A percentile compares a stretch with the other conserved stretches of the same genome.
phyloP scores from a whole-genome alignment of 345 rosid species.

The Mallotus nudiflorus region DNA sequence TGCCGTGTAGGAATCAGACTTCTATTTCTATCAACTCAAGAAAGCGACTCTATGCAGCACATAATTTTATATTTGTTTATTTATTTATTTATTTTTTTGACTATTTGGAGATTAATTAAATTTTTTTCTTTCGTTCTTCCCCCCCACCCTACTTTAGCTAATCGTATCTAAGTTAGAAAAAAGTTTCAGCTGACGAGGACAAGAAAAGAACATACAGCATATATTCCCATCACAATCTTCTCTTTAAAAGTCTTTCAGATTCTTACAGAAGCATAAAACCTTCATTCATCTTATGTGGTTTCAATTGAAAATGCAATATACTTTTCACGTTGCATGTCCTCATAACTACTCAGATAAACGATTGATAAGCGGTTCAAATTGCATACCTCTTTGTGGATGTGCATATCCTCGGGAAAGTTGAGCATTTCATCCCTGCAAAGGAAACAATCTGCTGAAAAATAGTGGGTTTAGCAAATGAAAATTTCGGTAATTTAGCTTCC shows the following conservation, averaged over 20 bases:
- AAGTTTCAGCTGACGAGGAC: neutral
- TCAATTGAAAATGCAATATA: neutral
- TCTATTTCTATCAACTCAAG: neutral
- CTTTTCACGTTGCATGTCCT: neutral
- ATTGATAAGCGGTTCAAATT: neutral
- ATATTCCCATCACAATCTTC: constrained; percentile 1
- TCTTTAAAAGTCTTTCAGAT: neutral
- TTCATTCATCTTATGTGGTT: neutral
- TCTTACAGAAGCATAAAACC: neutral
- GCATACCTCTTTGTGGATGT: constrained; percentile 57
- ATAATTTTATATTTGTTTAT: neutral
- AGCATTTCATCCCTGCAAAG: constrained; percentile 73
- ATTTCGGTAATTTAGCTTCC: neutral
- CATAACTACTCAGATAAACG: neutral
- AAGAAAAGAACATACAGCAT: neutral
- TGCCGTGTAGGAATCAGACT: neutral
- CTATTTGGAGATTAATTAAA: neutral
- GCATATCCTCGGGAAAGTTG: constrained; percentile 59
- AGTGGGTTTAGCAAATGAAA: neutral
- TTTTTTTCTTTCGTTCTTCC: neutral
- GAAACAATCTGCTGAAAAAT: neutral
- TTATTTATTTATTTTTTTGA: neutral
- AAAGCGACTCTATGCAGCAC: neutral
- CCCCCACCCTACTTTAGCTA: neutral
- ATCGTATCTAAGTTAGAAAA: neutral